Evolutionary conservation across 2,329 filamentous ascomycete genomes (phyloP), one percentile per base, ranked within the genome.

Genomic region (Penicillium sp.): DNA sequence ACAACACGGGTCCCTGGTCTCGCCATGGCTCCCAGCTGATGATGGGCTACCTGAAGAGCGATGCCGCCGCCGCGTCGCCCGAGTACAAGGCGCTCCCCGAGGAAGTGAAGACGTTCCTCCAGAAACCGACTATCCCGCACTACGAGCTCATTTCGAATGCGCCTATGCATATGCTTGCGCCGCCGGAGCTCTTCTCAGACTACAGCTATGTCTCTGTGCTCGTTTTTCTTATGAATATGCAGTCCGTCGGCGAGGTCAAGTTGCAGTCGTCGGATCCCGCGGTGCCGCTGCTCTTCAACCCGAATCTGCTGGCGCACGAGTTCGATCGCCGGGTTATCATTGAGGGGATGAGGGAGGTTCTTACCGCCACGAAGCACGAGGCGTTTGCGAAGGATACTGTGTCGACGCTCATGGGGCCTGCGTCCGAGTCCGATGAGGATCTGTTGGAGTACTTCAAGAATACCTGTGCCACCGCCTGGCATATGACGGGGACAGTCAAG

Each of bases 401-500:
- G 0, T 70, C 69, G 0, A 73, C 76, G 50, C 65, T 85, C 21
- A 71, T 76, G 1, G 81, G 72, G 1, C 84, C 86, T 0, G 67
- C 76, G 15, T 79, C 80, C 13, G 79, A 81, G 0, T 80, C 78
- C 0, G 85, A 88, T 30, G 84, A 85, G 55, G 85, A 88, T 61
- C 75, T 89, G 13, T 62, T 80, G 29, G 77, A 78, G 17, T 77
- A 79, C 66, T 86, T 46, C 6, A 75, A 72, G 56, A 71, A 80
- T 30, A 81, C 72, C 26, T 74, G 79, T 19, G 76, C 71, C 31
- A 84, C 80, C 2, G 84, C 76, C 60, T 87, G 81, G 83, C 85
- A 84, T 70, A 86, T 82, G 82, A 84, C 78, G 0, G 83, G 84
- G 0, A 89, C 86, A 0, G 80, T 79, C 7, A 83, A 82, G 70